Evolutionary conservation across 768 basidiomycete genomes (phyloP).

Genomic region (Gloeostereum incarnatum): DNA sequence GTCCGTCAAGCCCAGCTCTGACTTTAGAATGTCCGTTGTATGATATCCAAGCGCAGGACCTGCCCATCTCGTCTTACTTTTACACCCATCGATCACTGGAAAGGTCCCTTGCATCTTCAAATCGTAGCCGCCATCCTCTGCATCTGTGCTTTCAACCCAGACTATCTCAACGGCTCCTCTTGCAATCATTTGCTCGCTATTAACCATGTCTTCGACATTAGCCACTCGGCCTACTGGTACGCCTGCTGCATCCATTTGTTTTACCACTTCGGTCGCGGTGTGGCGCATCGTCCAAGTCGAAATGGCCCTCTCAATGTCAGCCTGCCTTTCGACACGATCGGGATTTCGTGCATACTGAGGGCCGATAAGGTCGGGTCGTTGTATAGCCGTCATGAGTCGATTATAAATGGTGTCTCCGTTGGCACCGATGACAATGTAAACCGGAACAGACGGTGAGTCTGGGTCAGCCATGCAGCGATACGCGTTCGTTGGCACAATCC

Average conservation of each 20-base stretch:
- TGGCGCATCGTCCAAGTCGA: constrained; percentile 44
- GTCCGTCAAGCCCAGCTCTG: constrained; percentile 29
- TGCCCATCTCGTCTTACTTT: constrained; percentile 54
- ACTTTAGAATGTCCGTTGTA: constrained; percentile 37
- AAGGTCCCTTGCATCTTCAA: constrained; percentile 63
- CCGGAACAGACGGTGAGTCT: constrained; percentile 26
- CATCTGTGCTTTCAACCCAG: constrained; percentile 24
- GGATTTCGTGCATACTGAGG: constrained; percentile 45
- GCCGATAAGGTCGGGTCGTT: constrained; percentile 49
- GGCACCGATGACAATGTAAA: constrained; percentile 63
- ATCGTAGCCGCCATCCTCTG: constrained; percentile 34
- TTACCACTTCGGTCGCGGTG: constrained; percentile 44
- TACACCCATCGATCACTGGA: constrained; percentile 51
- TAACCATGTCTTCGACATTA: constrained; percentile 53
- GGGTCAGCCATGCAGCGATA: constrained; percentile 54
- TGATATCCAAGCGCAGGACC: constrained; percentile 60
- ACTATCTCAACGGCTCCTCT: constrained; percentile 54
- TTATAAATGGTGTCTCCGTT: constrained; percentile 66
- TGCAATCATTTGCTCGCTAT: constrained; percentile 43
- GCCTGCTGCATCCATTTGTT: constrained; percentile 36
- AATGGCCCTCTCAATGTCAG: constrained; percentile 57
- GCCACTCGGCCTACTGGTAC: constrained; percentile 61
- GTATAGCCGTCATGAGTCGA: constrained; percentile 54
- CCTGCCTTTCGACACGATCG: constrained; percentile 54
- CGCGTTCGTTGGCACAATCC: constrained; percentile 69